Evolutionary conservation across 176 grass and related monocot species (phyloP).

Genomic region (Luzula sylvatica): DNA sequence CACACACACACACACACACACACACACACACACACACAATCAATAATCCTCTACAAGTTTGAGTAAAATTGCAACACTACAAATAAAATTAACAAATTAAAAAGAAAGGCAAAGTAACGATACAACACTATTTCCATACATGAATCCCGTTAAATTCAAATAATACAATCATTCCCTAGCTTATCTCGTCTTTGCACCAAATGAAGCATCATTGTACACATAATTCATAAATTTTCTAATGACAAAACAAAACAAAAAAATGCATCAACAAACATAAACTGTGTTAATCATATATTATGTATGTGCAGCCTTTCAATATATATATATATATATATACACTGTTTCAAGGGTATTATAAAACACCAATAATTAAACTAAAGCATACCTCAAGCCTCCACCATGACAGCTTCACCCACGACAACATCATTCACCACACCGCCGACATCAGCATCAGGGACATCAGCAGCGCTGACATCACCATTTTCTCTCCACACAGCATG

Average conservation of each 20-base stretch:
- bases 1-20: too few relatives aligned
- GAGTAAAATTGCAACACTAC: too few relatives aligned
- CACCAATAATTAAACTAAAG: too few relatives aligned
- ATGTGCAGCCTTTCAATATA: too few relatives aligned
- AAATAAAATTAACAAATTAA: too few relatives aligned
- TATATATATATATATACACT: not conserved
- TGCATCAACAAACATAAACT: conserved; percentile 2
- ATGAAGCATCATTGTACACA: not conserved
- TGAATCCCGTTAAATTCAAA: not conserved
- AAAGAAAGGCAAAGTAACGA: not conserved
- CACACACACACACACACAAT: too few relatives aligned
- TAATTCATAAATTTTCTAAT: not conserved
- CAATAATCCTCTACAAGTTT: too few relatives aligned
- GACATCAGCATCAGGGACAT: conserved; percentile 19
- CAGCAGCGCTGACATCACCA: conserved; percentile 24
- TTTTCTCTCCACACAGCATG: conserved; percentile 94
- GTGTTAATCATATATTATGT: too few relatives aligned
- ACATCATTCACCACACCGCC: conserved; percentile 26
- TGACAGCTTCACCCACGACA: conserved; percentile 9
- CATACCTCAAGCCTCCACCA: conserved; percentile 57
- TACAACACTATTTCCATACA: not conserved
- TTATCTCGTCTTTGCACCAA: not conserved
- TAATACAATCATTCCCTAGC: too few relatives aligned
- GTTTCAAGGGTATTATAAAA: too few relatives aligned
- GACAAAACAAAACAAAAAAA: conserved; percentile 1